A percentile compares a stretch with the other conserved stretches of the same genome.
Evolutionary conservation across 1,284 basidiomycete genomes (phyloP).

Genomic region (Schizophyllum commune): DNA sequence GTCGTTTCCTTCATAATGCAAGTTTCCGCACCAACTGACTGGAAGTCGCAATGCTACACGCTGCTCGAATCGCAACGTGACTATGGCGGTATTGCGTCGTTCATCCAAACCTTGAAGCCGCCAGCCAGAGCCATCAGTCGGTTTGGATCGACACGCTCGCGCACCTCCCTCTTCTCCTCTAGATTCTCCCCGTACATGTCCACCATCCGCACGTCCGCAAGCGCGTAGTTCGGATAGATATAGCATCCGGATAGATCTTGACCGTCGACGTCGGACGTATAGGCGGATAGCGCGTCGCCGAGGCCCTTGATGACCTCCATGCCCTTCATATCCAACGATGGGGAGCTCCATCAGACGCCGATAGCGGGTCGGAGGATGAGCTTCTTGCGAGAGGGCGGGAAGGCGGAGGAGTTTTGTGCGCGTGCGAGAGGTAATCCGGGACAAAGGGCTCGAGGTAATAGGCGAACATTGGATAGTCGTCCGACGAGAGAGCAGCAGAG

Average conservation of each 20-base stretch:
- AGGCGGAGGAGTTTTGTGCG: constrained; percentile 4
- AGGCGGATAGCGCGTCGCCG: constrained; percentile 2
- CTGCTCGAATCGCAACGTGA: too few species aligned
- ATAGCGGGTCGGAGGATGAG: constrained; percentile 7
- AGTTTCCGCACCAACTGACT: too few species aligned
- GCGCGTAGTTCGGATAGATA: constrained; percentile 9
- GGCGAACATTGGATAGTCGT: not conserved
- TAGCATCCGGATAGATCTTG: constrained; percentile 1
- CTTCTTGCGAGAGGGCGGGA: constrained; percentile 3
- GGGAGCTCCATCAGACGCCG: not conserved
- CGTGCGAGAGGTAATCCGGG: not conserved
- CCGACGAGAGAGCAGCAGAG: too few species aligned
- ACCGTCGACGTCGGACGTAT: constrained; percentile 1
- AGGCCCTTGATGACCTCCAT: constrained; percentile 2
- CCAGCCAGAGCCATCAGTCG: constrained; percentile 6
- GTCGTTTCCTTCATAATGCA: too few species aligned
- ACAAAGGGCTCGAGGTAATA: constrained; percentile 6
- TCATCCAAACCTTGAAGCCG: constrained; percentile 8
- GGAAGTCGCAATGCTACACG: too few species aligned
- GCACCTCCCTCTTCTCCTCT: constrained; percentile 1
- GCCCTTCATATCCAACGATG: not conserved
- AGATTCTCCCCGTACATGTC: constrained; percentile 4
- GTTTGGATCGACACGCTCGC: constrained; percentile 1
- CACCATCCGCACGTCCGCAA: constrained; percentile 1
- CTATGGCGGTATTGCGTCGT: too few species aligned